Evolutionary conservation across 2,329 filamentous ascomycete genomes (phyloP).

Genomic region (Colletotrichum sp.): DNA sequence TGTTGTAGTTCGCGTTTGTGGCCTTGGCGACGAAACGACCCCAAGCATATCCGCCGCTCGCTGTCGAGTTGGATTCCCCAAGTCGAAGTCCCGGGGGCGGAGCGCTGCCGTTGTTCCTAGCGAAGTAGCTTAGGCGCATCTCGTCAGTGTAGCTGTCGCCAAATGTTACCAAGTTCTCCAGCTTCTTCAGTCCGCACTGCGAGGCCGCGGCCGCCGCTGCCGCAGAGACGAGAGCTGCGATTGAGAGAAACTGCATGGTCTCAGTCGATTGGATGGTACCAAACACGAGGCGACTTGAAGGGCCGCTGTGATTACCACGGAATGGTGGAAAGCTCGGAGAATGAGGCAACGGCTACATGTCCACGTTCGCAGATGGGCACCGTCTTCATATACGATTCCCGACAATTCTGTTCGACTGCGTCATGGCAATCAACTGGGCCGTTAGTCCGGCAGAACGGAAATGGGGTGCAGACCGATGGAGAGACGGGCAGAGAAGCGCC

Average conservation of each 20-base stretch:
- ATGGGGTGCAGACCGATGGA: background rate
- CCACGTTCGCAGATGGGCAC: background rate
- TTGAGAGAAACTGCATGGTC: constrained; percentile 2
- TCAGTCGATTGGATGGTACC: background rate
- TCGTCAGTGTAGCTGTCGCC: constrained; percentile 83
- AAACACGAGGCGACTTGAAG: background rate
- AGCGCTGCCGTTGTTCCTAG: constrained; percentile 57
- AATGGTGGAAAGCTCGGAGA: background rate
- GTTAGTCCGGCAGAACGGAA: background rate
- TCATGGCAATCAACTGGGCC: background rate
- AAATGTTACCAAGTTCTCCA: constrained; percentile 71
- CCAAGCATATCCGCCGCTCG: constrained; percentile 73
- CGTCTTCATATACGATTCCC: background rate
- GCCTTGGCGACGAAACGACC: constrained; percentile 68
- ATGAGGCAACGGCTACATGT: background rate
- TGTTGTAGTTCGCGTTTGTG: constrained; percentile 60
- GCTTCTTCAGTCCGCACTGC: constrained; percentile 41
- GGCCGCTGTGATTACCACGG: background rate
- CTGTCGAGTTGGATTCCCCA: constrained; percentile 53
- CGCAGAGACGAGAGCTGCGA: constrained; percentile 3
- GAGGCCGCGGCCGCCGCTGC: constrained; percentile 18
- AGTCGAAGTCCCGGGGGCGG: constrained; percentile 65
- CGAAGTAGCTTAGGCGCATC: constrained; percentile 68
- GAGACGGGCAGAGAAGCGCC: background rate
- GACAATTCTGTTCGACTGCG: background rate